Evolutionary conservation across 768 basidiomycete species (phyloP).

Genomic region (Tremella fuciformis): DNA sequence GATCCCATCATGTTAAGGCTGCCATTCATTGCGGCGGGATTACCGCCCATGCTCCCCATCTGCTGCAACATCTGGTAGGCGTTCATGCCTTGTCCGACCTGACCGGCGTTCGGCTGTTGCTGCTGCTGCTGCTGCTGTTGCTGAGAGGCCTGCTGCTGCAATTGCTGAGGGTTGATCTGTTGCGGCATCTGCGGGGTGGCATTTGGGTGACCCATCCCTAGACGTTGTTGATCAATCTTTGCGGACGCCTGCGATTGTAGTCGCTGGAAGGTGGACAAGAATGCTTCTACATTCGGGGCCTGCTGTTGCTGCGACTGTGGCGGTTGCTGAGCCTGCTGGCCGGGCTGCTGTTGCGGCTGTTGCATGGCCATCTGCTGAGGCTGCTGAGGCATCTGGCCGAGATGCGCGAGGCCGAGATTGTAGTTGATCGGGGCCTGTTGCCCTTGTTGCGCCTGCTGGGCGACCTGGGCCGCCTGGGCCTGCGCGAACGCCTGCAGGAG

Average conservation of each 20-base stretch:
- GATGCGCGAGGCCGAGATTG: constrained; percentile 1
- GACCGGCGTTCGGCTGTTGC: background rate
- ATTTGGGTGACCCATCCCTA: background rate
- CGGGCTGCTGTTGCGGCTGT: constrained; percentile 1
- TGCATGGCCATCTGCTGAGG: background rate
- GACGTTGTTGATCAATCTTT: constrained; percentile 9
- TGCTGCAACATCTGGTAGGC: background rate
- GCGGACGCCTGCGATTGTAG: constrained; percentile 13
- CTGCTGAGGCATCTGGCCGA: background rate
- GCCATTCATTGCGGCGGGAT: background rate
- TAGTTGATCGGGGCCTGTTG: too few relatives aligned
- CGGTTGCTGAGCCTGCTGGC: background rate
- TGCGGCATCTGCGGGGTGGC: background rate
- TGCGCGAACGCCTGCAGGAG: too few relatives aligned
- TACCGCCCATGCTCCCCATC: background rate
- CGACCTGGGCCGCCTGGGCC: too few relatives aligned
- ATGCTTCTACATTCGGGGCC: background rate
- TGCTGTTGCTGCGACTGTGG: background rate
- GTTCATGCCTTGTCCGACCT: background rate
- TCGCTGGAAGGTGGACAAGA: constrained; percentile 9
- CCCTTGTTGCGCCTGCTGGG: too few relatives aligned
- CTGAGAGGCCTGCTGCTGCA: background rate
- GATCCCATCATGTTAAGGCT: constrained; percentile 15
- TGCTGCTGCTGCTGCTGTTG: constrained; percentile 8
- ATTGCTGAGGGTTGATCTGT: background rate